Evolutionary conservation across 2,329 filamentous ascomycete genomes (phyloP).

Genomic region (Verticillium nubilum): DNA sequence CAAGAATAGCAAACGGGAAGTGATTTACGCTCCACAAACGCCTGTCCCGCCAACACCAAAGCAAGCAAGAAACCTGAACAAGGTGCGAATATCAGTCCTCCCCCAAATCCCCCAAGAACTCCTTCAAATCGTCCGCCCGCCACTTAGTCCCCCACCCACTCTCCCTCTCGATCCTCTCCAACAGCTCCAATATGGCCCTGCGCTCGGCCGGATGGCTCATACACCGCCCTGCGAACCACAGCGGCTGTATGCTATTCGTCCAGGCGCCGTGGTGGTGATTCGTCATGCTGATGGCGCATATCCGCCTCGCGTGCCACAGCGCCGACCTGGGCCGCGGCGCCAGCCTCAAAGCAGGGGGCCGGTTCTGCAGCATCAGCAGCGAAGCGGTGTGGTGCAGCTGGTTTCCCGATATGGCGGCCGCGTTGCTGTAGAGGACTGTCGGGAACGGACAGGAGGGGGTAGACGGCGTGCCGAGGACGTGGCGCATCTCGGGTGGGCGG

Average conservation of each 20-base stretch:
- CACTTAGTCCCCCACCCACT: constrained; percentile 49
- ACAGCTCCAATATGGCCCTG: constrained; percentile 35
- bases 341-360: constrained; percentile 33
- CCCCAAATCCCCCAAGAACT: constrained; percentile 41
- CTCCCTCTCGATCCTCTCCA: constrained; percentile 43
- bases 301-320: constrained; percentile 46
- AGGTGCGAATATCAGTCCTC: constrained; percentile 5
- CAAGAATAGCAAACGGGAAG: too few relatives aligned
- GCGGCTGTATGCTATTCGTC: constrained; percentile 48
- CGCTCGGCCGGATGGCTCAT: constrained; percentile 42
- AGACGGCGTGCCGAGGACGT: constrained; percentile 26
- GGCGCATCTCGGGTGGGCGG: constrained; percentile 27
- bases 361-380: constrained; percentile 43
- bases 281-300: constrained; percentile 46
- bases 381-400: constrained; percentile 49
- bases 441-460: constrained; percentile 42
- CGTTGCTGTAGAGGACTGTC: constrained; percentile 43
- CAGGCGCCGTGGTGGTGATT: constrained; percentile 48
- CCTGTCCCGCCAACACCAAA: too few relatives aligned
- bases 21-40: too few relatives aligned
- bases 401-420: constrained; percentile 47
- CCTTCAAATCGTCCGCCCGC: constrained; percentile 44
- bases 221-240: constrained; percentile 47
- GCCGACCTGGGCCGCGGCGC: constrained; percentile 28
- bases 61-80: not conserved